phyloP scores from a whole-genome alignment of 495 filamentous ascomycete genomes.

The Parathielavia appendiculata region DNA sequence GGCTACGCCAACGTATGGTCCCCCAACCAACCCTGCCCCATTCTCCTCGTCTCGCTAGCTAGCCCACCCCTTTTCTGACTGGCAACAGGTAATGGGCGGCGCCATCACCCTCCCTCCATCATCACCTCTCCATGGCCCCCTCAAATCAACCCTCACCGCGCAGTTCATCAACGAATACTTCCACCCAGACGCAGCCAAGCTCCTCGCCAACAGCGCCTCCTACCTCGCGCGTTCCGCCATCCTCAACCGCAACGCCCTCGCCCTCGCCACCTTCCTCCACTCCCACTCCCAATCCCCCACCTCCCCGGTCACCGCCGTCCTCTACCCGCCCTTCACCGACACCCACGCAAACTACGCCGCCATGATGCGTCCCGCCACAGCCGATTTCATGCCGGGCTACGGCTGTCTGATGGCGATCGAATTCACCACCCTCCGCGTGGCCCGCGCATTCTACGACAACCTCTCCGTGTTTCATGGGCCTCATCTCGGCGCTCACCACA shows the following conservation, averaged over 20 bases:
- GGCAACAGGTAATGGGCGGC: constrained; percentile 41
- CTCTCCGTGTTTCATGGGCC: constrained; percentile 41
- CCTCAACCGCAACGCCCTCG: constrained; percentile 42
- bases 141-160: constrained; percentile 29
- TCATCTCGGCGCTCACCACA: constrained; percentile 46
- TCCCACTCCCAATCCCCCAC: constrained; percentile 24
- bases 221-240: constrained; percentile 37
- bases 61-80: background rate
- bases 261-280: constrained; percentile 35
- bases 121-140: constrained; percentile 26
- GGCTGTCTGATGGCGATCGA: constrained; percentile 41
- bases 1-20: constrained; percentile 48
- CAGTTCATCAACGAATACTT: constrained; percentile 39
- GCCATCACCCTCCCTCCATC: constrained; percentile 39
- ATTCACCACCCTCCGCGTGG: constrained; percentile 31
- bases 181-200: constrained; percentile 35
- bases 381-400: constrained; percentile 34
- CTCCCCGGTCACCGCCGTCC: constrained; percentile 33
- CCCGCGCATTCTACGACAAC: constrained; percentile 40
- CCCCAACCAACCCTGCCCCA: constrained; percentile 31
- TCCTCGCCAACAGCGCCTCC: constrained; percentile 40
- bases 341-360: constrained; percentile 32
- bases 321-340: constrained; percentile 38
- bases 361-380: constrained; percentile 34
- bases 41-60: constrained; percentile 11